Evolutionary conservation across 768 basidiomycete species (phyloP).

Genomic region (Collybia sp.): DNA sequence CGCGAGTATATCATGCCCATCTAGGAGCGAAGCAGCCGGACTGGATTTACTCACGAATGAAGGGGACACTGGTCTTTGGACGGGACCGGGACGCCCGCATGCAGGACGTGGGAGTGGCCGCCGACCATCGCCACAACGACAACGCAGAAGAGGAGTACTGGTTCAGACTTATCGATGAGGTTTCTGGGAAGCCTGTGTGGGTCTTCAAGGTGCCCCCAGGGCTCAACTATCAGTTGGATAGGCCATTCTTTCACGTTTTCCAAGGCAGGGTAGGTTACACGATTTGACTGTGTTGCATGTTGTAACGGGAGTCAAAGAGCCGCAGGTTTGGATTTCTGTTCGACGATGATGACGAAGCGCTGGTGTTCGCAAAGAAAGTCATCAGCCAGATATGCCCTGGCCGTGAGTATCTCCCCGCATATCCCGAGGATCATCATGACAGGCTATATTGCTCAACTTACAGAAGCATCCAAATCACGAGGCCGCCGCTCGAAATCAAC

Average conservation of each 20-base stretch:
- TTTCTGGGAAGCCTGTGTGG: conserved; percentile 60
- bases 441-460: conserved; percentile 2
- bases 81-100: conserved; percentile 29
- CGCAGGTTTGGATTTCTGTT: conserved; percentile 50
- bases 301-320: conserved; percentile 47
- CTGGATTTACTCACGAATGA: conserved; percentile 59
- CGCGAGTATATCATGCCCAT: conserved; percentile 59
- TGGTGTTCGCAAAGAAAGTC: conserved; percentile 33
- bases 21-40: conserved; percentile 39
- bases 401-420: conserved; percentile 17
- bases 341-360: conserved; percentile 44
- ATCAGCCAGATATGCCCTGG: conserved; percentile 20
- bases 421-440: neutral
- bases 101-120: conserved; percentile 11
- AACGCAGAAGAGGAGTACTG: conserved; percentile 37
- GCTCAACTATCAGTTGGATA: conserved; percentile 75
- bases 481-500: conserved; percentile 34
- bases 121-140: neutral
- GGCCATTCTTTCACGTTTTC: conserved; percentile 91
- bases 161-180: conserved; percentile 61
- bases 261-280: conserved; percentile 66
- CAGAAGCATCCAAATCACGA: conserved; percentile 18
- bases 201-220: conserved; percentile 56
- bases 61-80: conserved; percentile 57
- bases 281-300: conserved; percentile 11